Evolutionary conservation across 108 stramenopile genomes (phyloP).

Genomic region (Epithemia pelagica): DNA sequence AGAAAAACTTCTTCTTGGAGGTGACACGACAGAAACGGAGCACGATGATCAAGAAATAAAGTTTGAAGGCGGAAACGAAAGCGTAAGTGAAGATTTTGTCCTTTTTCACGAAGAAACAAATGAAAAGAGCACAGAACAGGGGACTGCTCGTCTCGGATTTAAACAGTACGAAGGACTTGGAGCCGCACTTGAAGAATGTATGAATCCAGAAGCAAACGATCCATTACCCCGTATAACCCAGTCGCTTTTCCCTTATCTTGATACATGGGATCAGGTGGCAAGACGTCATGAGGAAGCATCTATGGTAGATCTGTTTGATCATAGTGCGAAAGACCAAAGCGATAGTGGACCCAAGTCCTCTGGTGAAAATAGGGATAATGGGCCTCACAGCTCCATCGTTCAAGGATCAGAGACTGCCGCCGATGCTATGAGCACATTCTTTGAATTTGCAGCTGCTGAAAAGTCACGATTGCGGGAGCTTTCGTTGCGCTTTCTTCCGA

Average conservation of each 20-base stretch:
- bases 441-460: conserved; percentile 64
- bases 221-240: not conserved
- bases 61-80: not conserved
- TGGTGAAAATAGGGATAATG: not conserved
- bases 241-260: conserved; percentile 49
- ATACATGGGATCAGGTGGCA: conserved; percentile 71
- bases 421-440: conserved; percentile 79
- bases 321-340: conserved; percentile 5
- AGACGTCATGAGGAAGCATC: conserved; percentile 67
- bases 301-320: conserved; percentile 68
- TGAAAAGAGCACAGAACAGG: conserved; percentile 20
- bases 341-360: not conserved
- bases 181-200: conserved; percentile 43
- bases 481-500: conserved; percentile 44
- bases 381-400: not conserved
- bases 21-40: conserved; percentile 12
- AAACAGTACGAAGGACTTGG: conserved; percentile 59
- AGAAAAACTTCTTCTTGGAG: conserved; percentile 67
- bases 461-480: conserved; percentile 54
- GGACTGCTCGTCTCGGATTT: conserved; percentile 34
- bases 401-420: conserved; percentile 47
- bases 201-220: not conserved
- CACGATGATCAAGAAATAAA: conserved; percentile 2
- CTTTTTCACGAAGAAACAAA: conserved; percentile 44
- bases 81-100: conserved; percentile 57